Conservation (phyloP, 352 stramenopile genomes). For the Chrysophaeum taylorii region DNA sequence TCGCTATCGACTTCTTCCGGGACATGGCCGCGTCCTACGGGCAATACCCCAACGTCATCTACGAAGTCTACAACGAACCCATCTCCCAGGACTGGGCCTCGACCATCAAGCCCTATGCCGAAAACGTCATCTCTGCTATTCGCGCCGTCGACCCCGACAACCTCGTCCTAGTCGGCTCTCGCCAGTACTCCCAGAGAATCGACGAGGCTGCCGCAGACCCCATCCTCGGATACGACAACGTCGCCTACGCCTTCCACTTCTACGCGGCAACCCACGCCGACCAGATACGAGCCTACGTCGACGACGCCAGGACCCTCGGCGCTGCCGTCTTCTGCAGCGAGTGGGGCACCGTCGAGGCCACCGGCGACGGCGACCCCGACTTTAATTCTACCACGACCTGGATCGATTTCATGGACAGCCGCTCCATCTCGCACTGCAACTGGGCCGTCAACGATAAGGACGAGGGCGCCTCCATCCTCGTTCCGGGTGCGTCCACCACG, state of each 20-base stretch:
- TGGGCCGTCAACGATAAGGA: too few species aligned
- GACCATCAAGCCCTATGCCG: background rate
- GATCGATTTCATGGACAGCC: background rate
- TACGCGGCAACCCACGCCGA: background rate
- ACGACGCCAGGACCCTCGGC: background rate
- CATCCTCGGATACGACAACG: background rate
- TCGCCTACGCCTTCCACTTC: background rate
- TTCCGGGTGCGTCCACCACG: too few species aligned
- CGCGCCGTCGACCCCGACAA: background rate
- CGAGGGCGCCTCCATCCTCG: too few species aligned
- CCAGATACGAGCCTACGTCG: background rate
- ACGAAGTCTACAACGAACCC: background rate
- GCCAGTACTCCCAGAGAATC: background rate
- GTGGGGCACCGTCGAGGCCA: background rate
- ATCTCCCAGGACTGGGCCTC: background rate
- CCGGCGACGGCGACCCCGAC: background rate
- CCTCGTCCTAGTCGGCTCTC: background rate
- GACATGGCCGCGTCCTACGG: background rate
- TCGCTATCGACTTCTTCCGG: background rate
- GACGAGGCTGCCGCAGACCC: background rate
- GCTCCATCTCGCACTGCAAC: background rate
- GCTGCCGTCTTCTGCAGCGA: background rate
- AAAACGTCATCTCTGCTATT: background rate
- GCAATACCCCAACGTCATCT: background rate
- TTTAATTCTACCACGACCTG: background rate